These are phyloP conservation scores for Apiotrichum brassicae DNA, from an alignment of 1,284 basidiomycete species.

Conservation along the genomic window DNA sequence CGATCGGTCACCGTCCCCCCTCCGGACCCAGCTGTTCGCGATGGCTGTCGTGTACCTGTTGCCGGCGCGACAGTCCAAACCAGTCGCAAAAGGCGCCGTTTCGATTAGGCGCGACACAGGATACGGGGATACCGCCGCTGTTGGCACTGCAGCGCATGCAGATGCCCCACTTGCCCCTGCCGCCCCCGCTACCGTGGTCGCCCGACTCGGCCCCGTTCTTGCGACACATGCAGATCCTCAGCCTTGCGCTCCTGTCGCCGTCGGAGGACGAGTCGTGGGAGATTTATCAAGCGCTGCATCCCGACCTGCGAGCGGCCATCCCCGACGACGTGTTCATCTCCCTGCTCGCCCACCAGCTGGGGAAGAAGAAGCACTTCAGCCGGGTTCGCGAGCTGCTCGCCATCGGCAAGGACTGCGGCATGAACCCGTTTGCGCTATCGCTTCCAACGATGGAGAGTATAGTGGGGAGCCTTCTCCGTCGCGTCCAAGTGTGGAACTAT, in stretches of 20 bases:
- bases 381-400: constrained; percentile 20
- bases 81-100: not conserved
- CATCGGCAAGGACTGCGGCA: constrained; percentile 26
- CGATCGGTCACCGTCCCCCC: not conserved
- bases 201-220: constrained; percentile 38
- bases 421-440: constrained; percentile 19
- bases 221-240: constrained; percentile 35
- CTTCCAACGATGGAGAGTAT: constrained; percentile 2
- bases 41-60: constrained; percentile 37
- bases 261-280: constrained; percentile 30
- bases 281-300: constrained; percentile 29
- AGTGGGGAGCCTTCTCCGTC: not conserved
- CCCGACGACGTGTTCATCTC: constrained; percentile 32
- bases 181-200: constrained; percentile 39
- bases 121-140: constrained; percentile 7
- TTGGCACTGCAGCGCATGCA: constrained; percentile 13
- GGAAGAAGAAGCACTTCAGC: not conserved
- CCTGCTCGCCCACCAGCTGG: constrained; percentile 28
- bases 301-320: constrained; percentile 27
- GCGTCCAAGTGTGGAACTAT: not conserved
- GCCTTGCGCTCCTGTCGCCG: constrained; percentile 23
- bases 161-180: constrained; percentile 33
- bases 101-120: not conserved
- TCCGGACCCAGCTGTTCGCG: constrained; percentile 30
- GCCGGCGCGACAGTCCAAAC: not conserved